Evolutionary conservation across 2,329 filamentous ascomycete species (phyloP).

Genomic region (Calonectria leucothoes): DNA sequence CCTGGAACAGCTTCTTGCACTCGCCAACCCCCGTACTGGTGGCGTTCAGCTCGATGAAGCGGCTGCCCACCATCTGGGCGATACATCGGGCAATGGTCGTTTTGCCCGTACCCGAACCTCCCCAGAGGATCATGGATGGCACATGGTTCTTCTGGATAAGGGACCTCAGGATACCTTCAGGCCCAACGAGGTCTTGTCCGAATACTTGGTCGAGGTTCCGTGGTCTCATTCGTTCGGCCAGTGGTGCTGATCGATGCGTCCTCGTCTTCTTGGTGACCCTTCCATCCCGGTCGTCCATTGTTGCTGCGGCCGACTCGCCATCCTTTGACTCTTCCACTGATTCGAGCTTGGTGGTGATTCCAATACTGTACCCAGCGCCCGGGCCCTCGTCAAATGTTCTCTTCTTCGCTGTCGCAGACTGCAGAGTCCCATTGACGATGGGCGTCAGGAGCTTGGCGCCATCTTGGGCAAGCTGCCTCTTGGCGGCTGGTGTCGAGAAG

Average conservation of each 20-base stretch:
- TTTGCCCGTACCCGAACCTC: conserved; percentile 83
- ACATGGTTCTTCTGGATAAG: conserved; percentile 88
- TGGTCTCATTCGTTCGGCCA: conserved; percentile 95
- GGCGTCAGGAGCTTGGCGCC: conserved; percentile 46
- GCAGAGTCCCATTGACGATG: conserved; percentile 45
- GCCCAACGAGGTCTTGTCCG: conserved; percentile 91
- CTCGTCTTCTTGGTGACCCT: conserved; percentile 73
- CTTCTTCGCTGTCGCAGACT: conserved; percentile 57
- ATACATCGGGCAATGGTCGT: conserved; percentile 94
- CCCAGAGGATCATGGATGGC: conserved; percentile 97
- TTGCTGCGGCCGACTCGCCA: conserved; percentile 11
- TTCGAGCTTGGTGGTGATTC: conserved; percentile 1
- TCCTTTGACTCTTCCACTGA: conserved; percentile 14
- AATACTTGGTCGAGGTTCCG: conserved; percentile 85
- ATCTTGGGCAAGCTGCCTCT: conserved; percentile 58
- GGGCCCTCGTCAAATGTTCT: conserved; percentile 67
- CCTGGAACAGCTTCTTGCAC: conserved; percentile 90
- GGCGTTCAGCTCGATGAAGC: conserved; percentile 96
- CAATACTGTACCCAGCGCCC: conserved; percentile 42
- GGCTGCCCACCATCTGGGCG: conserved; percentile 81
- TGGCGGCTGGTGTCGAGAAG: conserved; percentile 71
- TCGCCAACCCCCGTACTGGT: conserved; percentile 89
- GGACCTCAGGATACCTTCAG: conserved; percentile 83
- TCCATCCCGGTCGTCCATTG: conserved; percentile 45
- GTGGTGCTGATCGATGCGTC: conserved; percentile 78